These are phyloP conservation scores for Pulicaria dysenterica DNA, from an alignment of 129 eudicot species.

Conservation along the genomic window DNA sequence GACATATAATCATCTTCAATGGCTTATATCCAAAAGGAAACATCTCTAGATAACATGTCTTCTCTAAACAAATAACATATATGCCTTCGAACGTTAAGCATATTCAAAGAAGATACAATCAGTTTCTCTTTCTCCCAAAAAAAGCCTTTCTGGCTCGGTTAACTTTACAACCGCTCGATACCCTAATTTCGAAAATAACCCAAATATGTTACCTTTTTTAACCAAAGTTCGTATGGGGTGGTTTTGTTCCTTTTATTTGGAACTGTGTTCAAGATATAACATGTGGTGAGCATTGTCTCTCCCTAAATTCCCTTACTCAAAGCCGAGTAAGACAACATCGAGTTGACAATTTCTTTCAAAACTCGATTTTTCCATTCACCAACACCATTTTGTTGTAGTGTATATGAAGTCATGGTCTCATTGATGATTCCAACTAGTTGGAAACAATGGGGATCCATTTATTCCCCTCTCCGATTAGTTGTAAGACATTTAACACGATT, in stretches of 20 bases:
- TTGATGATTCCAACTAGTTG: background rate
- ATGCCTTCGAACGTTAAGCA: background rate
- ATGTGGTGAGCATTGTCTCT: background rate
- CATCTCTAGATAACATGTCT: no score
- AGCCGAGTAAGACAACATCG: background rate
- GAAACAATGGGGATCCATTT: background rate
- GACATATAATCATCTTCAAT: no score
- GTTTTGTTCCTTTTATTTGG: no score
- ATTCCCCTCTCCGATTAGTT: background rate
- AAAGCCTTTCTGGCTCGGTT: background rate
- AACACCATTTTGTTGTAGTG: background rate
- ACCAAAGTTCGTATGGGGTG: no score
- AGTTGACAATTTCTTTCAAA: background rate
- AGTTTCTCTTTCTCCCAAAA: background rate
- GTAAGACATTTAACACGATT: no score
- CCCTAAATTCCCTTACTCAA: background rate
- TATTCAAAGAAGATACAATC: background rate
- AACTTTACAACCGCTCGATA: background rate
- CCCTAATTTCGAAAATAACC: background rate
- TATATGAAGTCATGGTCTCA: background rate
- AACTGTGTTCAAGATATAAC: background rate
- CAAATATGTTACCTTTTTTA: background rate
- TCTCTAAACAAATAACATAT: background rate
- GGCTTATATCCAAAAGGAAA: no score
- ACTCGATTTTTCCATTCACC: no score